Conservation (phyloP, 2,329 filamentous ascomycete species). For the Colletotrichum incanum region DNA sequence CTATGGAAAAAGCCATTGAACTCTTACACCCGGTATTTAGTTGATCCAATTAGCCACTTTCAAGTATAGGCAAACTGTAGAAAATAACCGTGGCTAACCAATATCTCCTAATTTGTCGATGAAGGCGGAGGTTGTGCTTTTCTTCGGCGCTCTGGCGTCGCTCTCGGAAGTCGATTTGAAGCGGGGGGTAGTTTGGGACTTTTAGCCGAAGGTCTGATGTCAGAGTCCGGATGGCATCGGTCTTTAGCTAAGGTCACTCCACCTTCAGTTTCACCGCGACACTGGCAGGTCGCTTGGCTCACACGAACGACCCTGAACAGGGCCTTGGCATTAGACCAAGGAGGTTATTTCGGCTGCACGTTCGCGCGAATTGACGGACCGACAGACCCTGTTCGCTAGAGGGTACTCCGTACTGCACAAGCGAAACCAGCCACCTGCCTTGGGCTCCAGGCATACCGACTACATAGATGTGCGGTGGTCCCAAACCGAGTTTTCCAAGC, state of each 20-base stretch:
- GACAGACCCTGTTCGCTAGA: neutral
- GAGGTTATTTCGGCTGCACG: neutral
- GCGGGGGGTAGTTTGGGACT: neutral
- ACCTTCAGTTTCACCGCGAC: neutral
- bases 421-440: neutral
- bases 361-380: neutral
- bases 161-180: neutral
- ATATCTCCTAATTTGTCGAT: too few species aligned
- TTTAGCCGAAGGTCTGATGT: neutral
- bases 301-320: neutral
- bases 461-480: neutral
- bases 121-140: too few species aligned
- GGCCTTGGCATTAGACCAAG: neutral
- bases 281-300: neutral
- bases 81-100: too few species aligned
- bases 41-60: too few species aligned
- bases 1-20: neutral
- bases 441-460: neutral
- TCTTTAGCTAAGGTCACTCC: neutral
- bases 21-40: neutral
- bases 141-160: too few species aligned
- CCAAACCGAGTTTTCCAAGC: too few species aligned
- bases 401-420: neutral
- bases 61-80: too few species aligned
- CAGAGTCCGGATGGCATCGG: neutral